These are phyloP conservation scores for Leishmania gerbilli DNA, from an alignment of 208 protist genomes.

Conservation along the genomic window DNA sequence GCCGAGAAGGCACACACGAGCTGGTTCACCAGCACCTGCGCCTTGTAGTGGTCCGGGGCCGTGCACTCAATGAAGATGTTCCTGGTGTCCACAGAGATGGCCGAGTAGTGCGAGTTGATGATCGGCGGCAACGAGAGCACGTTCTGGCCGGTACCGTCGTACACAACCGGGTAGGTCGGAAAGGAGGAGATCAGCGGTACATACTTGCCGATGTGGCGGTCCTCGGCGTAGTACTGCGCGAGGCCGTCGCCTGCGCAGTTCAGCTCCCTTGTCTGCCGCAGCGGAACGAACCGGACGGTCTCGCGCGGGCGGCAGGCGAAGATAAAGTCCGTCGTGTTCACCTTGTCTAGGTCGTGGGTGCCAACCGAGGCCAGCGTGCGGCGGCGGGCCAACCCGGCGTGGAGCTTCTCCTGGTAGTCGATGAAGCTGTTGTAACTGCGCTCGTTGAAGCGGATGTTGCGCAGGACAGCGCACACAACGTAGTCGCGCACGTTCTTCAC, in stretches of 20 bases:
- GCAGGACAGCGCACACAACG: conserved; percentile 97
- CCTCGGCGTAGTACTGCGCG: conserved; percentile 85
- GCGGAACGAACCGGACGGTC: conserved; percentile 94
- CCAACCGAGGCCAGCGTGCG: conserved; percentile 99
- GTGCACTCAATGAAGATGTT: conserved; percentile 99
- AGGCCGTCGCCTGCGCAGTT: conserved; percentile 87
- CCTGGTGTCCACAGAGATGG: conserved; percentile 96
- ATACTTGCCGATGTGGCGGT: conserved; percentile 91
- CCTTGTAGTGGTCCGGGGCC: conserved; percentile 97
- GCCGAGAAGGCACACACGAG: conserved; percentile 96
- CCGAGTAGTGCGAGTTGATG: conserved; percentile 98
- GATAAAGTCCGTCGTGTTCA: conserved; percentile 85
- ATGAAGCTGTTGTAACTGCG: conserved; percentile 97
- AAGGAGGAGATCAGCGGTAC: conserved; percentile 75
- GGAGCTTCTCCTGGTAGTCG: conserved; percentile 99
- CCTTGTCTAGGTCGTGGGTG: conserved; percentile 99
- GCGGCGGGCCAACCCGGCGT: conserved; percentile 97
- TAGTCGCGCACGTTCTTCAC: conserved; percentile 94
- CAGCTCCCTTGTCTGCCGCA: conserved; percentile 84
- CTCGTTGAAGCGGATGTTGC: conserved; percentile 95
- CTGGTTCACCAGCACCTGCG: conserved; percentile 96
- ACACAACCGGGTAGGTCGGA: conserved; percentile 83
- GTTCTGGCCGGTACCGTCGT: conserved; percentile 49
- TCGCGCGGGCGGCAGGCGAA: conserved; percentile 78
- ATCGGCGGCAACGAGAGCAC: conserved; percentile 99